Conservation (phyloP, 352 stramenopile species). For the Phytopythium helicoides region DNA sequence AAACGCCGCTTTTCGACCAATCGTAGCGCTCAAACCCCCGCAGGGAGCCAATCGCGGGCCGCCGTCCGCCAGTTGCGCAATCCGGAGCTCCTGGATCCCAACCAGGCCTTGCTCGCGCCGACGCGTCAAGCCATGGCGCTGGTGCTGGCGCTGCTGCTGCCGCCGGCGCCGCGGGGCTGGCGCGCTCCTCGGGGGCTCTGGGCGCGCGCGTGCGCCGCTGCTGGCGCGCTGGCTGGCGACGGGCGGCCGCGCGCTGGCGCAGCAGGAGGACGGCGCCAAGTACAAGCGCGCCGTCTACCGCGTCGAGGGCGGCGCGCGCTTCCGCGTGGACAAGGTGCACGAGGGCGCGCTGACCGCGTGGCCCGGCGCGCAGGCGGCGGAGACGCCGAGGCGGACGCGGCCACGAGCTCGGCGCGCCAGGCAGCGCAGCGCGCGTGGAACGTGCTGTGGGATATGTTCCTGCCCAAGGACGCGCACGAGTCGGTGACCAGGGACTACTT, state of each 20-base stretch:
- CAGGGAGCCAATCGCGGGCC: too few species aligned
- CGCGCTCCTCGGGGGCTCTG: background rate
- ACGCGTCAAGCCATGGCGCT: too few species aligned
- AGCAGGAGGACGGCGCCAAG: slow-evolving; percentile 26
- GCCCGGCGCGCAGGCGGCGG: background rate
- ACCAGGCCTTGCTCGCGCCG: too few species aligned
- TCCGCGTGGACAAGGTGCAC: slow-evolving; percentile 14
- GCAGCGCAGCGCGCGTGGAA: slow-evolving; percentile 37
- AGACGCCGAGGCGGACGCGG: background rate
- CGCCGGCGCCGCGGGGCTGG: too few species aligned
- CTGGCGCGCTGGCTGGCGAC: background rate
- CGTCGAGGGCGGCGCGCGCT: slow-evolving; percentile 6
- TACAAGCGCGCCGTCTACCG: slow-evolving; percentile 23
- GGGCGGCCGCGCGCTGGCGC: slow-evolving; percentile 8
- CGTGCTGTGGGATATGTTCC: slow-evolving; percentile 79
- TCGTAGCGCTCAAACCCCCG: background rate
- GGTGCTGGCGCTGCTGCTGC: too few species aligned
- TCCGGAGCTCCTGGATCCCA: background rate
- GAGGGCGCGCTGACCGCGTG: slow-evolving; percentile 9
- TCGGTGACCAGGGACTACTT: slow-evolving; percentile 87
- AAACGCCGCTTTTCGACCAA: background rate
- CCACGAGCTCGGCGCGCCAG: slow-evolving; percentile 17
- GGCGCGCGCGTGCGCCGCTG: background rate
- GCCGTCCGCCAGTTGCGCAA: background rate
- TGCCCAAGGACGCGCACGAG: slow-evolving; percentile 85